These are phyloP conservation scores for Neonectria punicea DNA, from an alignment of 2,329 filamentous ascomycete species.

Conservation along the genomic window DNA sequence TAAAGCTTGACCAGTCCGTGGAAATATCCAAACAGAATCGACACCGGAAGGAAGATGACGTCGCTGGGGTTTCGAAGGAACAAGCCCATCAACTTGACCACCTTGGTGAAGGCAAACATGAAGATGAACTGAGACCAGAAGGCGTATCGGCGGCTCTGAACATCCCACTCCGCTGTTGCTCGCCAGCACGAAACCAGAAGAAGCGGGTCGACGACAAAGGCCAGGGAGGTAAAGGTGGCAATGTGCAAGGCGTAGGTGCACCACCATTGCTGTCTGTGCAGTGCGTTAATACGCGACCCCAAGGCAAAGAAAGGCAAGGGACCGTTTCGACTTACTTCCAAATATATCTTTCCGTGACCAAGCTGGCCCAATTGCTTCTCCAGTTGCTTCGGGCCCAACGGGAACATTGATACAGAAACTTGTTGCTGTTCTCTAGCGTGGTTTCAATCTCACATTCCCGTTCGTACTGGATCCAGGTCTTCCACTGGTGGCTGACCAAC, in stretches of 20 bases:
- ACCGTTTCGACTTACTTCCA: constrained; percentile 75
- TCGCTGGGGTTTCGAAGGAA: constrained; percentile 87
- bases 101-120: constrained; percentile 86
- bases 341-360: constrained; percentile 84
- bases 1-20: constrained; percentile 94
- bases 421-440: constrained; percentile 87
- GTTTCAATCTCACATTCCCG: constrained; percentile 91
- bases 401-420: constrained; percentile 92
- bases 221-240: constrained; percentile 91
- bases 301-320: not conserved
- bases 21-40: constrained; percentile 90
- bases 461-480: constrained; percentile 96
- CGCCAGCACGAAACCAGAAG: constrained; percentile 76
- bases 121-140: constrained; percentile 74
- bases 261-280: constrained; percentile 84
- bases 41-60: constrained; percentile 82
- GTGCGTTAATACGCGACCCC: constrained; percentile 33
- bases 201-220: constrained; percentile 80
- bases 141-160: constrained; percentile 60
- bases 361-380: constrained; percentile 94
- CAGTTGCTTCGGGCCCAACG: constrained; percentile 98
- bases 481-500: constrained; percentile 92
- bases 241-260: constrained; percentile 93
- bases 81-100: constrained; percentile 88
- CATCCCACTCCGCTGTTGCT: constrained; percentile 71